These are phyloP conservation scores for Cryptococcus jaspeensis DNA, from an alignment of 1,284 basidiomycete species.

Conservation along the genomic window DNA sequence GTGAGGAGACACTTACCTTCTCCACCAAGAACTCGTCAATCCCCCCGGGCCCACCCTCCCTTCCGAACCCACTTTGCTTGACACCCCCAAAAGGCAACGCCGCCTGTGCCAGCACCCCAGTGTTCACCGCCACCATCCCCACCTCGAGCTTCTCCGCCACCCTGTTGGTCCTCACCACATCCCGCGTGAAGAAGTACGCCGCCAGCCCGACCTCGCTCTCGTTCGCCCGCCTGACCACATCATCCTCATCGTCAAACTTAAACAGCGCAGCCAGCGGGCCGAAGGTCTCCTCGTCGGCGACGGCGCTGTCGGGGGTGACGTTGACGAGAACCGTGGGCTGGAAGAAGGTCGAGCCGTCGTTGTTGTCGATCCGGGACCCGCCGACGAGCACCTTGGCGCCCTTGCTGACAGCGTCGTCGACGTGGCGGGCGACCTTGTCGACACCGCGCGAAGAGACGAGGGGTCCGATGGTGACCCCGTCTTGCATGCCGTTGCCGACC, in stretches of 20 bases:
- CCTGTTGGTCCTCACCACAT: conserved; percentile 82
- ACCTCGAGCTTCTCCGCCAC: conserved; percentile 89
- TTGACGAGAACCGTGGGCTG: conserved; percentile 81
- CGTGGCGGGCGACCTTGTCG: conserved; percentile 79
- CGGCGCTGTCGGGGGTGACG: conserved; percentile 63
- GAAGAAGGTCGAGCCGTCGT: conserved; percentile 64
- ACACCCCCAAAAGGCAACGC: conserved; percentile 83
- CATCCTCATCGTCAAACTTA: conserved; percentile 87
- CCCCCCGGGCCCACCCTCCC: conserved; percentile 51
- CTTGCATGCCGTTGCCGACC: conserved; percentile 79
- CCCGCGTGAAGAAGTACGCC: conserved; percentile 85
- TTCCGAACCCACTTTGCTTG: conserved; percentile 58
- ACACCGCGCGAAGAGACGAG: conserved; percentile 81
- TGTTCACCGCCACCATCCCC: conserved; percentile 79
- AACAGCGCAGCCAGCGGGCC: conserved; percentile 62
- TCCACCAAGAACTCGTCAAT: conserved; percentile 57
- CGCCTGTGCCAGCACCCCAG: conserved; percentile 73
- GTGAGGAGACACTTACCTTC: conserved; percentile 11
- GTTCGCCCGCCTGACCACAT: conserved; percentile 82
- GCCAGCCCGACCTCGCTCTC: conserved; percentile 78
- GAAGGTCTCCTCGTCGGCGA: conserved; percentile 79
- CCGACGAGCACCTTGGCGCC: conserved; percentile 86
- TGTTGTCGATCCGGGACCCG: conserved; percentile 61
- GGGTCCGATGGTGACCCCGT: conserved; percentile 77
- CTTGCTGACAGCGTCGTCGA: conserved; percentile 73